Percentiles rank a stretch among this genome's conserved stretches.
phyloP scores from a whole-genome alignment of 1,284 basidiomycete species.

The Moniliella sp. region DNA sequence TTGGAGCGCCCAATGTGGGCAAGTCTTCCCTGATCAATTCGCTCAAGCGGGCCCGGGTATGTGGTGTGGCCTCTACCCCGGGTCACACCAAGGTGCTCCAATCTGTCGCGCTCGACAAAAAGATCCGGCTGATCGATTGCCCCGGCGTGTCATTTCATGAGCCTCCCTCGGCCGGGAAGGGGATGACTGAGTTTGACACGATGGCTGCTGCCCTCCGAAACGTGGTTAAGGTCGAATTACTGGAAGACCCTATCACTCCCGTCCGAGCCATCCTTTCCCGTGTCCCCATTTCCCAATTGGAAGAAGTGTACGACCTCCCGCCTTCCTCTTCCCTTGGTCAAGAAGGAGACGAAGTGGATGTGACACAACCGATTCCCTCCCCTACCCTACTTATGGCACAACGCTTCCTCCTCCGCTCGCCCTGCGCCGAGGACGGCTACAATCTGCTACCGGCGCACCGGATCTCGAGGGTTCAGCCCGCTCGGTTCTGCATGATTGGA shows the following conservation, averaged over 20 bases:
- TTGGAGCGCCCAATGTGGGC: conserved; percentile 91
- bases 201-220: conserved; percentile 45
- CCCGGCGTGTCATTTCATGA: conserved; percentile 57
- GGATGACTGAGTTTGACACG: conserved; percentile 36
- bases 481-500: conserved; percentile 79
- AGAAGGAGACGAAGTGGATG: too few relatives aligned
- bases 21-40: conserved; percentile 90
- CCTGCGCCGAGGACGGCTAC: conserved; percentile 50
- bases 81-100: conserved; percentile 90
- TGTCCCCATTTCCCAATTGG: conserved; percentile 12
- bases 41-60: conserved; percentile 48
- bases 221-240: conserved; percentile 71
- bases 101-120: conserved; percentile 73
- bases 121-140: conserved; percentile 75
- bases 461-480: conserved; percentile 64
- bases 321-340: neutral
- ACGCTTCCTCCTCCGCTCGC: conserved; percentile 79
- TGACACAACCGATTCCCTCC: neutral
- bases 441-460: conserved; percentile 58
- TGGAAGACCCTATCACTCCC: conserved; percentile 69
- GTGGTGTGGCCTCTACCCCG: conserved; percentile 78
- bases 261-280: conserved; percentile 25
- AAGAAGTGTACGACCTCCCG: conserved; percentile 12
- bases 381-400: conserved; percentile 40
- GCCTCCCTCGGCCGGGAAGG: conserved; percentile 39